Conservation (phyloP, 208 protist genomes). For the Acanthamoeba lenticulata region DNA sequence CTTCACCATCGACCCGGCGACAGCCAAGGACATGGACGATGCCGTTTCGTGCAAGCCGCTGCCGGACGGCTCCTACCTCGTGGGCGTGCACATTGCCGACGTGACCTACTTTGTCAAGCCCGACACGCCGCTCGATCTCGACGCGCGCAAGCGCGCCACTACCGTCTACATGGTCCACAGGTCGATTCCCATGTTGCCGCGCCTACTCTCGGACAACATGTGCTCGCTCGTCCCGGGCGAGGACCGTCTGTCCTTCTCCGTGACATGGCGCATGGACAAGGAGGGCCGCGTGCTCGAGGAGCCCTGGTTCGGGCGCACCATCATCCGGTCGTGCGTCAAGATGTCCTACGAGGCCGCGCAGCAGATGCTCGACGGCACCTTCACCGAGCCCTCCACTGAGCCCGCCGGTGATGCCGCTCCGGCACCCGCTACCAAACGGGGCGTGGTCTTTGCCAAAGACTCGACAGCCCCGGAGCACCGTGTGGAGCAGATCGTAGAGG, state of each 20-base stretch:
- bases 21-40: slow-evolving; percentile 91
- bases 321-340: slow-evolving; percentile 89
- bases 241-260: slow-evolving; percentile 92
- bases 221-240: slow-evolving; percentile 91
- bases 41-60: slow-evolving; percentile 81
- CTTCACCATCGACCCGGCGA: slow-evolving; percentile 90
- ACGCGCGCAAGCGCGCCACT: slow-evolving; percentile 88
- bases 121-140: slow-evolving; percentile 88
- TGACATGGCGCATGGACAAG: slow-evolving; percentile 87
- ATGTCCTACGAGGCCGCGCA: slow-evolving; percentile 89
- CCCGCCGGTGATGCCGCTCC: background rate
- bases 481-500: slow-evolving; percentile 51
- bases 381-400: background rate
- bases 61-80: slow-evolving; percentile 81
- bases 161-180: slow-evolving; percentile 89
- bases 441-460: slow-evolving; percentile 31
- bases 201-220: slow-evolving; percentile 90
- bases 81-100: slow-evolving; percentile 96
- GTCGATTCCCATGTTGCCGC: slow-evolving; percentile 86
- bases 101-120: slow-evolving; percentile 92
- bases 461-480: background rate
- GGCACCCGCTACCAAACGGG: background rate
- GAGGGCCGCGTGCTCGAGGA: slow-evolving; percentile 75
- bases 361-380: slow-evolving; percentile 74
- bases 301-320: slow-evolving; percentile 66